Evolutionary conservation across 2,329 filamentous ascomycete genomes (phyloP), one percentile per base, ranked within the genome.

Genomic region (Trichophyton mentagrophytes): DNA sequence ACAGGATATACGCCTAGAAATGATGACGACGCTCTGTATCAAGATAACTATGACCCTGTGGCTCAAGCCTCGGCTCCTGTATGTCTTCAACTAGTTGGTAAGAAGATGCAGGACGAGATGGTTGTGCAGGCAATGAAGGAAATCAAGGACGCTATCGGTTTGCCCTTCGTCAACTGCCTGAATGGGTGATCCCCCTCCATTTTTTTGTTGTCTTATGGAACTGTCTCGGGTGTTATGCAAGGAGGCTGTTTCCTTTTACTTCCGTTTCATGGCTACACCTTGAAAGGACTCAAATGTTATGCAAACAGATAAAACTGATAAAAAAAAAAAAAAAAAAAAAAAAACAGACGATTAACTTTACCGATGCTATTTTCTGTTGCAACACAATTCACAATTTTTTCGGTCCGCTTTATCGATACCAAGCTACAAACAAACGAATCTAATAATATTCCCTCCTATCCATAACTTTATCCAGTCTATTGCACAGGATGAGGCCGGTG

Each of bases 61-160:
- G 65, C 70, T 2, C 74, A 74, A 62, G 68, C 77, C 42, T 73
- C 72, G 0, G 70, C 80, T 58, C 80, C 81, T 0, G 74, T 84
- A 6, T 77, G 78, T 1, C 62, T 84, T 36, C 81, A 84, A 67
- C 72, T 84, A 22, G 73, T 82, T 11, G 78, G 78, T 4, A 72
- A 74, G 25, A 77, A 75, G 59, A 70, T 81, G 15, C 76, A 84
- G 53, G 81, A 84, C 61, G 82, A 84, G 66, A 82, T 77, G 67
- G 72, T 82, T 17, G 33, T 57, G 27, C 55, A 44, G 55, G 55
- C 55, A 42, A 42, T 40, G 33, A 40, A 44, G 33, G 55, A 57
- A n/a, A 57, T 57, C 17, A 44, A 42, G 55, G 55, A 57, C 1
- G 36, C 55, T 13, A 42, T 57, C 15, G n/a, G 55, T 20, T 7